Base-by-base conservation (phyloP, 768 basidiomycete genomes). In the Lactarius pseudohatsudake region DNA sequence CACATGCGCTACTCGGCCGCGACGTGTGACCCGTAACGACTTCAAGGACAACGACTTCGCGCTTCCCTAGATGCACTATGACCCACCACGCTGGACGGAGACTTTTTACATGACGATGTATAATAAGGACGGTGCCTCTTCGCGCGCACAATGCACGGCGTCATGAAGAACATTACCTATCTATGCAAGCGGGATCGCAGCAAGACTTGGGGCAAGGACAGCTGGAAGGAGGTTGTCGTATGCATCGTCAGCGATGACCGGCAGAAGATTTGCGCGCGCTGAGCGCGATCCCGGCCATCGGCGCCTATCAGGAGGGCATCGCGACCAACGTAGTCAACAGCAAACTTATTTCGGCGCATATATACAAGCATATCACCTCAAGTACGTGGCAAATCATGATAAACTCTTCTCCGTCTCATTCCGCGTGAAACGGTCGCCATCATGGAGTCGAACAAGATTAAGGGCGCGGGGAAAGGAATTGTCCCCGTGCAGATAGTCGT, bases 21-120 rank as follows among this genome's bases (percentile, higher is more conserved):
- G 18, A 98, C 96, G 0, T 95, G 92, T 78, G 96, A 98, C 76
- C 96, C 96, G n/a, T 9, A 98, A 26, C 76, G 87, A 93, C 73
- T 98, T 97, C 76, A 84, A 88, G 72, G 80, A 86, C 32, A 77
- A 84, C 18, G 87, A 90, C 0, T 98, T 96, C 78, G 92, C 93
- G 0, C 81, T 32, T 98, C 86, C 96, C 2, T 96, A 96, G 75
- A 82, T 86, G n/a, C 86, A 92, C 72, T 96, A 96, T 76, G 92
- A 96, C 72, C 94, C 94, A 0, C 90, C 92, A 0, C 81, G 96
- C 26, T 83, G 90, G 40, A 97, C 95, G 41, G 96, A 98, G 76
- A 80, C 98, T 18, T 96, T 97, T 78, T 96, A n/a, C 53, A 90
- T 97, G 86, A 97, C 96, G 15, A 97, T 98, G 95, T 96, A 96